phyloP scores from a whole-genome alignment of 1,284 basidiomycete genomes.

The Naganishia albida region DNA sequence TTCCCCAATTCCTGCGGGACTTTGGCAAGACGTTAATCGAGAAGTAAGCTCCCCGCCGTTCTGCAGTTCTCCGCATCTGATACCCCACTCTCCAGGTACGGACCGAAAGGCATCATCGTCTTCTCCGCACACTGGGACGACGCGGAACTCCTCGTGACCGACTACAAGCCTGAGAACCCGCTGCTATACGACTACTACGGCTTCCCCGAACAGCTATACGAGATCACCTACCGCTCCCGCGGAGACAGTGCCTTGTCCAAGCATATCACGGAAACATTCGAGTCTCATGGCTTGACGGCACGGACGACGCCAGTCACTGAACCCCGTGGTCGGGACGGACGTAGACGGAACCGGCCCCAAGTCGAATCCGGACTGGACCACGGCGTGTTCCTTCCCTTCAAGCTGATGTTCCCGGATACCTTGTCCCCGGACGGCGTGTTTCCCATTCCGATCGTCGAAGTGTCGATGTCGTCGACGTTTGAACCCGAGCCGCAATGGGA shows the following conservation, averaged over 20 bases:
- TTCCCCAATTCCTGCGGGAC: conserved; percentile 17
- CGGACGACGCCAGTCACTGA: conserved; percentile 17
- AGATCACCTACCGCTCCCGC: conserved; percentile 21
- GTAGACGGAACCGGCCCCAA: conserved; percentile 1
- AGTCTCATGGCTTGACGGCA: conserved; percentile 5
- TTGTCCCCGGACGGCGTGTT: conserved; percentile 1
- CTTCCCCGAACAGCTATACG: conserved; percentile 14
- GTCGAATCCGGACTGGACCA: conserved; percentile 21
- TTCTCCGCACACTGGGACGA: conserved; percentile 27
- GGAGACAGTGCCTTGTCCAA: conserved; percentile 17
- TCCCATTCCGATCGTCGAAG: conserved; percentile 19
- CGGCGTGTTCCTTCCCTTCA: conserved; percentile 22
- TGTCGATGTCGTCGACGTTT: conserved; percentile 22
- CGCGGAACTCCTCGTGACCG: conserved; percentile 23
- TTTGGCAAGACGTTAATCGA: conserved; percentile 19
- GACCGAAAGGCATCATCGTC: conserved; percentile 24
- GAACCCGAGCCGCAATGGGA: conserved; percentile 25
- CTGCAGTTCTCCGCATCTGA: background rate
- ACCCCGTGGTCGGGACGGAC: conserved; percentile 17
- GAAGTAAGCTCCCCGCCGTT: background rate
- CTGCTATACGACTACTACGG: conserved; percentile 27
- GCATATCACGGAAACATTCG: conserved; percentile 14
- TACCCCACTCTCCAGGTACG: background rate
- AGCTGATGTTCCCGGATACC: conserved; percentile 26
- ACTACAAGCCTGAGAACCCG: conserved; percentile 26